These are phyloP conservation scores for Paracorniculantispora psalliotae DNA, from an alignment of 2,329 filamentous ascomycete species.

Conservation along the genomic window DNA sequence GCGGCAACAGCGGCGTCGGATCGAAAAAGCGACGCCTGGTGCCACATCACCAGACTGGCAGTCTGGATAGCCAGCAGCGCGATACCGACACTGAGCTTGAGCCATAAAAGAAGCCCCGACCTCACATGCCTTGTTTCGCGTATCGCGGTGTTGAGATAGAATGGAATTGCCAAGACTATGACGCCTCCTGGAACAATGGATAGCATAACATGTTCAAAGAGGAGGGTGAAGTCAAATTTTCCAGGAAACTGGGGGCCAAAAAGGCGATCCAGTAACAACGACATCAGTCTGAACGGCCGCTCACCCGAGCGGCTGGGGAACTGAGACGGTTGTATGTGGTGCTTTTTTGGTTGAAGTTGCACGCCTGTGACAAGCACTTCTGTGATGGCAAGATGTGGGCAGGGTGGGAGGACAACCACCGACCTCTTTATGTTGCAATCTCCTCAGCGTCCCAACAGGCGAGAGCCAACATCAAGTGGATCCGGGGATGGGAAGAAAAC, in stretches of 20 bases:
- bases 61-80: not conserved
- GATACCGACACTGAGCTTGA: not conserved
- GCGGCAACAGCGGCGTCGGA: not conserved
- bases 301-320: too few species aligned
- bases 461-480: not conserved
- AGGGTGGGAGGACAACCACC: not conserved
- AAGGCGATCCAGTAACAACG: not conserved
- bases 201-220: conserved; percentile 5
- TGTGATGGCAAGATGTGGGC: not conserved
- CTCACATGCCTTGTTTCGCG: not conserved
- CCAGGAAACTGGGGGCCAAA: conserved; percentile 1
- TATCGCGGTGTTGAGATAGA: not conserved
- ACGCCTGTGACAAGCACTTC: not conserved
- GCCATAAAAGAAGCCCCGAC: not conserved
- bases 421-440: not conserved
- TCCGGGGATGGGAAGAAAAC: not conserved
- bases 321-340: too few species aligned
- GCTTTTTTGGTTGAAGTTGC: not conserved
- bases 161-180: not conserved
- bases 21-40: not conserved
- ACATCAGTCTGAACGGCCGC: not conserved
- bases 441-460: not conserved
- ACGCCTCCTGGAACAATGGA: not conserved
- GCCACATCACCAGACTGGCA: not conserved
- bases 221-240: conserved; percentile 2